Conservation (phyloP, 768 basidiomycete genomes). For the Pleurotus salmoneostramineus region DNA sequence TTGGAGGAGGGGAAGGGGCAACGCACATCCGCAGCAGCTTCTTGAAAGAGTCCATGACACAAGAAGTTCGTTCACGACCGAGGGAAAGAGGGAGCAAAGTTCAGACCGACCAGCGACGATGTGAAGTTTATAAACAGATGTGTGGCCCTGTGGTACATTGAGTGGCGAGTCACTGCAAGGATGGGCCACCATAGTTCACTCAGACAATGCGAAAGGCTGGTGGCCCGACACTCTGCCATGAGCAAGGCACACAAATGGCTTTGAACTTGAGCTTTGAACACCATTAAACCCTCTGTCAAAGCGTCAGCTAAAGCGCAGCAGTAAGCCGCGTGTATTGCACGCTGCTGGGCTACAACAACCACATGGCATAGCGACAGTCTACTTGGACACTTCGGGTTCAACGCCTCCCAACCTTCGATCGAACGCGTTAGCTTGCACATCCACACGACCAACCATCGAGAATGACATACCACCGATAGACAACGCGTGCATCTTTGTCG, state of each 20-base stretch:
- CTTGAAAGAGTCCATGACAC: slow-evolving; percentile 1
- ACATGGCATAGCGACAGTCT: neutral
- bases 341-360: neutral
- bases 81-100: neutral
- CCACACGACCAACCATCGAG: too few species aligned
- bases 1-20: neutral
- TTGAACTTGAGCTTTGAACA: too few species aligned
- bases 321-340: neutral
- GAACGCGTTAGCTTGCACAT: neutral
- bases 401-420: neutral
- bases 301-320: too few species aligned
- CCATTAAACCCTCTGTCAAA: too few species aligned
- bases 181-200: too few species aligned
- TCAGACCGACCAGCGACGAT: too few species aligned
- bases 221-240: too few species aligned
- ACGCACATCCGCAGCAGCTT: slow-evolving; percentile 1
- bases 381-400: neutral
- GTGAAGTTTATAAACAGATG: neutral
- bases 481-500: slow-evolving; percentile 34
- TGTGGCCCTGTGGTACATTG: too few species aligned
- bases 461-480: slow-evolving; percentile 32
- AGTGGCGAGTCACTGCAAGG: too few species aligned
- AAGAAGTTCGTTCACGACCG: neutral
- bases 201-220: too few species aligned
- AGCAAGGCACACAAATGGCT: too few species aligned